Percentiles rank a stretch among this genome's conserved stretches.
Evolutionary conservation across 208 protist species (phyloP).

Genomic region (Wallacemonas collosoma): DNA sequence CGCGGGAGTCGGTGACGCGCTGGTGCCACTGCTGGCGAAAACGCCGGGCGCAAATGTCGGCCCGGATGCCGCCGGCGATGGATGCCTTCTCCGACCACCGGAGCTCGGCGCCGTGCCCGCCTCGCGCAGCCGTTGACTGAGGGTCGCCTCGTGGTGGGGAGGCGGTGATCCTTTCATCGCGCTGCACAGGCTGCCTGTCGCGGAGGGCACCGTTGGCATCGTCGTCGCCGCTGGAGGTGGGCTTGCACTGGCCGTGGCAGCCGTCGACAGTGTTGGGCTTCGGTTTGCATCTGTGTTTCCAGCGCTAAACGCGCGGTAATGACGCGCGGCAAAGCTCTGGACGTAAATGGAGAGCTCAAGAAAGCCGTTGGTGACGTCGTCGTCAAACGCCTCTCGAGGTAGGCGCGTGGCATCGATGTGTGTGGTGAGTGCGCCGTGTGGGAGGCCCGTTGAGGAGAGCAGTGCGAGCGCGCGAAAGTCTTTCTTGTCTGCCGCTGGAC

Average conservation of each 20-base stretch:
- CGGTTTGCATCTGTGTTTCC: background rate
- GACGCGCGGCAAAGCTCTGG: constrained; percentile 17
- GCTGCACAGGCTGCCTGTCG: too few relatives aligned
- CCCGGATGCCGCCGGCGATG: too few relatives aligned
- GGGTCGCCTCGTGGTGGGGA: too few relatives aligned
- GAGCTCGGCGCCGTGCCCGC: too few relatives aligned
- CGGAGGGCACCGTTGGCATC: too few relatives aligned
- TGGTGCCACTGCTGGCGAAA: background rate
- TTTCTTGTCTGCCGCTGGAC: background rate
- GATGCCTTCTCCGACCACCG: too few relatives aligned
- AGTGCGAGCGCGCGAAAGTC: constrained; percentile 8
- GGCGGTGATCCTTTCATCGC: too few relatives aligned
- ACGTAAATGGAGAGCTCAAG: constrained; percentile 37
- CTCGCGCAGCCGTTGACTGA: too few relatives aligned
- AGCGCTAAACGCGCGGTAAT: constrained; percentile 19
- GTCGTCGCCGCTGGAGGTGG: background rate
- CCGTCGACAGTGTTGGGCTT: background rate
- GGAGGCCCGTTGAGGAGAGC: background rate
- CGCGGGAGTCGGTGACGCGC: background rate
- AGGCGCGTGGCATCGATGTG: background rate
- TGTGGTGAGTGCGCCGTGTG: background rate
- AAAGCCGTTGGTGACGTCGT: constrained; percentile 24
- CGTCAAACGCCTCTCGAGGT: constrained; percentile 14
- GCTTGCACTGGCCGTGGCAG: background rate
- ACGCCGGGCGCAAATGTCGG: too few relatives aligned